Evolutionary conservation across 345 rosid genomes (phyloP), one percentile per base, ranked within the genome.

Genomic region (Reutealis trisperma): DNA sequence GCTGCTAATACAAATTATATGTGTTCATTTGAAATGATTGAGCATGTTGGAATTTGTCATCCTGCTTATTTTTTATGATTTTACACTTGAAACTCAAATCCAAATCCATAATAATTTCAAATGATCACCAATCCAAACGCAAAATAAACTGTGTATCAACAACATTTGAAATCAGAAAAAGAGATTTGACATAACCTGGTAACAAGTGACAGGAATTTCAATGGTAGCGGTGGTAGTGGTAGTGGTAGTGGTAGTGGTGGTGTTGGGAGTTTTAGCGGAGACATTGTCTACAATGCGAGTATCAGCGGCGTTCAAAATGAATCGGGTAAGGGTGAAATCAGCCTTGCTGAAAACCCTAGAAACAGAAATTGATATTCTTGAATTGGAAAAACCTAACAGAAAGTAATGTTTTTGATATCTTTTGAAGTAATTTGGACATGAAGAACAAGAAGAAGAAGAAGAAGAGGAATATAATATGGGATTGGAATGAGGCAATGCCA

Each of bases 121-220:
- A 34, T 34, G 37, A 34, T 4, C 37, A 34, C 3, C 37, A 1
- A 34, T 34, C 37, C 37, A 34, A 34, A 34, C 1, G 12, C 13
- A 45, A 45, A 45, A 45, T 9, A 45, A 45, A 45, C 49, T 1
- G 11, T 1, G 13, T 45, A 45, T 9, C 49, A 45, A 45, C 9
- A 45, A 45, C 37, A 45, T 45, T 7, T 6, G 1, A 45, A 7
- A 45, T 9, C 37, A 5, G 2, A 45, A 45, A 45, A 45, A 45
- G 9, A 45, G 49, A 7, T 45, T 45, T 45, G 6, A 13, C 7
- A 14, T 54, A n/a, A 91, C 96, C 93, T 91, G 96, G 77, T 87
- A 93, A 83, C 96, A 93, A 62, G 90, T 86, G 80, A 93, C 90
- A 22, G 91, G 92, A 47, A 93, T 88, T 62, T 93, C 94, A 63